Evolutionary conservation across 805 yeast genomes (phyloP), one percentile per base, ranked within the genome.

Genomic region (Tetrapisispora phaffii): DNA sequence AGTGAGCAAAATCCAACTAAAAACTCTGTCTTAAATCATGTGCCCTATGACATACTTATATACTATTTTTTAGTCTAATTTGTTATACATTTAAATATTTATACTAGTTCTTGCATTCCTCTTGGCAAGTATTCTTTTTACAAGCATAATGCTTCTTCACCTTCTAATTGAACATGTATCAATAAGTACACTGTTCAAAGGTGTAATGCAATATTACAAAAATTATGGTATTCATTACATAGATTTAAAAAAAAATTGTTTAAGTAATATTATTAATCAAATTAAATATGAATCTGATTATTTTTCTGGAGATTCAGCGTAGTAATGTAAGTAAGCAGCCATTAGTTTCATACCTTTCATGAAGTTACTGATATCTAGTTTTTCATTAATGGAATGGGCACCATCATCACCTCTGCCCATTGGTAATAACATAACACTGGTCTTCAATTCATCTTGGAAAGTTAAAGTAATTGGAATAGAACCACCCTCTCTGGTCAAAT

Each of bases 391-490:
- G 20, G 96, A 87, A 67, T 93, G 99, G 39, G 99, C 98, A 57
- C 98, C 98, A 62, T 93, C 99, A 65, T 93, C 97, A 55, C 98
- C 98, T 70, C 94, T 83, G 53, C 99, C 99, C 84, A 93, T 85
- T 51, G 99, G 98, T 57, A 93, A 77, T 59, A 93, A 73, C 51
- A 93, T 73, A 29, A 89, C 97, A 51, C 81, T 81, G 21, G 94
- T 85, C 57, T 85, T 80, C 59, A 93, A 75, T 62, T 79, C 80
- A 58, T 88, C 75, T 72, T 93, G 96, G 69, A 93, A 93, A 31
- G 96, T 83, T 54, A 93, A 69, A 20, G 99, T 90, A 65, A 93
- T 89, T 52, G 99, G 99, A 61, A 93, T 93, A 4, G 97, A 89
- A 33, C 99, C 99, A 59, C 99, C 99, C 71, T 93, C 99, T 72